These are phyloP conservation scores for Microdochium bolleyi DNA, from an alignment of 2,329 filamentous ascomycete species.

Conservation along the genomic window DNA sequence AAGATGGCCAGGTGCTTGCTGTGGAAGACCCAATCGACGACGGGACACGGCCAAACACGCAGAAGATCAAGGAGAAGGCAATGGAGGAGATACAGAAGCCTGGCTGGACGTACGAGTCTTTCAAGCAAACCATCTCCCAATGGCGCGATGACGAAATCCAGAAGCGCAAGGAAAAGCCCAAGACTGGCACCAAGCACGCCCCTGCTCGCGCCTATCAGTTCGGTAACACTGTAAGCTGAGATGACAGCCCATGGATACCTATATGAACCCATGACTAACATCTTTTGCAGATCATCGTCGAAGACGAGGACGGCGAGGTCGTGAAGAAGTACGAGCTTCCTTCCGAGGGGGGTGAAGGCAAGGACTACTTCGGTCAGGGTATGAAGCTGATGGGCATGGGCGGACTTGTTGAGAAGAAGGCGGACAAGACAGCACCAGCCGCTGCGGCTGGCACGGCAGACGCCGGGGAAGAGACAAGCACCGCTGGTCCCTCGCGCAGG, in stretches of 20 bases:
- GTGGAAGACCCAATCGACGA: slow-evolving; percentile 37
- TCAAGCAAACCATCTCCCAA: slow-evolving; percentile 42
- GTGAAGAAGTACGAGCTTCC: slow-evolving; percentile 77
- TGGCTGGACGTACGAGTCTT: slow-evolving; percentile 32
- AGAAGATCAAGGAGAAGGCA: slow-evolving; percentile 19
- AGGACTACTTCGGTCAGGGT: slow-evolving; percentile 33
- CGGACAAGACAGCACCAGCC: slow-evolving; percentile 10
- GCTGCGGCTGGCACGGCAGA: slow-evolving; percentile 8
- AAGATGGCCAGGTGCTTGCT: slow-evolving; percentile 77
- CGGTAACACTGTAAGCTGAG: slow-evolving; percentile 58
- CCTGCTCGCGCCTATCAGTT: slow-evolving; percentile 81
- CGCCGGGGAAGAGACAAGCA: slow-evolving; percentile 13
- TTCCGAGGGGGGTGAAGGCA: slow-evolving; percentile 35
- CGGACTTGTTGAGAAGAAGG: slow-evolving; percentile 28
- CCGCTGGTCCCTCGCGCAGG: slow-evolving; percentile 20
- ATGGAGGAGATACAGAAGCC: slow-evolving; percentile 25
- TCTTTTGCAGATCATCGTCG: slow-evolving; percentile 64
- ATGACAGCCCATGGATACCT: neutral
- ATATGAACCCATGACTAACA: slow-evolving; percentile 18
- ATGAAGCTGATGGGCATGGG: slow-evolving; percentile 49
- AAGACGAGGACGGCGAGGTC: slow-evolving; percentile 80
- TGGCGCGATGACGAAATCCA: slow-evolving; percentile 53
- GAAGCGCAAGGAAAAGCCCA: slow-evolving; percentile 52
- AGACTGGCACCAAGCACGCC: slow-evolving; percentile 49
- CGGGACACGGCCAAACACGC: slow-evolving; percentile 6